phyloP scores from a whole-genome alignment of 257 asterid genomes.

The Eustoma russellianum region DNA sequence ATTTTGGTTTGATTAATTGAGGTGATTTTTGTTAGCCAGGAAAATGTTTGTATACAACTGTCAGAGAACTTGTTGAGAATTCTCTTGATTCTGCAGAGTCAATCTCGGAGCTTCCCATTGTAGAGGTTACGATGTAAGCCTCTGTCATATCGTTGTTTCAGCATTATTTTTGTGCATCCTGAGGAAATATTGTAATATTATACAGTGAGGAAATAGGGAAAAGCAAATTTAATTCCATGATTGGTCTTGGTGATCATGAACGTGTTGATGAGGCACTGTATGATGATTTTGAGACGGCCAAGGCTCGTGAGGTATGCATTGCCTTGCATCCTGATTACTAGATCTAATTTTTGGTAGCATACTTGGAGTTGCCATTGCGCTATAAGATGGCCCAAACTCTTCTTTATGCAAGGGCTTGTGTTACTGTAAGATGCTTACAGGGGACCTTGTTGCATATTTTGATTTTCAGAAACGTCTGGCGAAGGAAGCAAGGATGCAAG shows the following conservation, averaged over 20 bases:
- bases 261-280: conserved; percentile 71
- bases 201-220: conserved; percentile 72
- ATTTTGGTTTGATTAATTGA: conserved; percentile 1
- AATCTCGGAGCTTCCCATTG: conserved; percentile 64
- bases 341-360: too few relatives aligned
- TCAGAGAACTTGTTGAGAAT: conserved; percentile 90
- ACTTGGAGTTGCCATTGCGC: too few relatives aligned
- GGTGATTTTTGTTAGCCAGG: conserved; percentile 56
- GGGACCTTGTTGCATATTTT: background rate
- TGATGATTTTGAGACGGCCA: conserved; percentile 80
- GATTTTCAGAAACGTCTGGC: conserved; percentile 71
- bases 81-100: conserved; percentile 95
- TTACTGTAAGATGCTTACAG: too few relatives aligned
- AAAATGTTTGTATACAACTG: conserved; percentile 77
- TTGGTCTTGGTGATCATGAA: conserved; percentile 65
- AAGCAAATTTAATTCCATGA: conserved; percentile 67
- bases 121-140: conserved; percentile 73
- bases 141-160: background rate
- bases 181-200: conserved; percentile 1
- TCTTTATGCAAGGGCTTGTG: too few relatives aligned
- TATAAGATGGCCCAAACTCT: too few relatives aligned
- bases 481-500: conserved; percentile 81
- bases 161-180: background rate
- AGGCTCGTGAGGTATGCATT: conserved; percentile 63
- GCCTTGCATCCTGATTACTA: background rate